These are phyloP conservation scores for Corylus heterophylla DNA, from an alignment of 306 rosid genomes.

Conservation along the genomic window DNA sequence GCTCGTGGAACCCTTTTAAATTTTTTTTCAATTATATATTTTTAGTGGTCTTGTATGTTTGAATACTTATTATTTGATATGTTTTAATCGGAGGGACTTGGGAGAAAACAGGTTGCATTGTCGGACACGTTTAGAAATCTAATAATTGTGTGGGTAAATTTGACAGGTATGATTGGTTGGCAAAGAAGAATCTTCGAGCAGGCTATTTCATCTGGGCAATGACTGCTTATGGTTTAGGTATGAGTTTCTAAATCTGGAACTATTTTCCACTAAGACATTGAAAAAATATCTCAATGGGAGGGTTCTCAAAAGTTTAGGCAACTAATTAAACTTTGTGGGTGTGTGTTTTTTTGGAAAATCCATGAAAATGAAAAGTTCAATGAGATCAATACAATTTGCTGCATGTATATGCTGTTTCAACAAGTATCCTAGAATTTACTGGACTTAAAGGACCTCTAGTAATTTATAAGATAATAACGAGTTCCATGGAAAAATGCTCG, in stretches of 20 bases:
- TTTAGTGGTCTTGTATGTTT: background rate
- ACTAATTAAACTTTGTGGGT: background rate
- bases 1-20: background rate
- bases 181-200: conserved; percentile 70
- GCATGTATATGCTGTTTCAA: background rate
- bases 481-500: background rate
- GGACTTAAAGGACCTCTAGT: too few species aligned
- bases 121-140: conserved; percentile 19
- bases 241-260: conserved; percentile 25
- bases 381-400: background rate
- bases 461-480: background rate
- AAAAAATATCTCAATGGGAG: background rate
- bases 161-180: conserved; percentile 90
- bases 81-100: background rate
- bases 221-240: conserved; percentile 98
- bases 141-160: conserved; percentile 24
- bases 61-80: background rate
- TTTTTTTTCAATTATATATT: background rate
- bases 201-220: conserved; percentile 98
- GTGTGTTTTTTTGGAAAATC: background rate
- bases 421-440: background rate
- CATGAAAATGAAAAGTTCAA: background rate
- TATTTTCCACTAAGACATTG: background rate
- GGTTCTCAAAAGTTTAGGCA: background rate
- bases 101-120: conserved; percentile 8